Percentiles rank a stretch among this genome's conserved stretches.
phyloP scores from a whole-genome alignment of 23 red algal genomes.

The Gracilariopsis chorda region DNA sequence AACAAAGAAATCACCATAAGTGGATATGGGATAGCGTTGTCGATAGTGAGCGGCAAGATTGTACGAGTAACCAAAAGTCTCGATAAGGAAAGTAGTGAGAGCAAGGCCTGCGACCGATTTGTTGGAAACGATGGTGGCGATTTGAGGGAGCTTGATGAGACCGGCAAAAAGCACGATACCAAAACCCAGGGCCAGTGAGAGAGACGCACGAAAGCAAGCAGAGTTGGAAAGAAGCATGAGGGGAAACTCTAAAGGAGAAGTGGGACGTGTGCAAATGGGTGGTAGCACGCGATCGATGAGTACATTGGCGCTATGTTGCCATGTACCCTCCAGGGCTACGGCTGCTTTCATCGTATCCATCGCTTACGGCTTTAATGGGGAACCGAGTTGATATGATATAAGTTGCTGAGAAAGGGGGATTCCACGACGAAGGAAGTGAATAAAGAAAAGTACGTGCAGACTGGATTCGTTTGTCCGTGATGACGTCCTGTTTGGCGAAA shows the following conservation, averaged over 20 bases:
- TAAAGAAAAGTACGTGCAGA: too few relatives aligned
- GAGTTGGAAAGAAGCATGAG: background rate
- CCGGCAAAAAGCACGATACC: slow-evolving; percentile 80
- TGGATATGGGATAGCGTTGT: slow-evolving; percentile 83
- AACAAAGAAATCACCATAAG: slow-evolving; percentile 92
- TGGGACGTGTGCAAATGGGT: slow-evolving; percentile 21
- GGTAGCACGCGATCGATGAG: slow-evolving; percentile 43
- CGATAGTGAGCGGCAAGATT: slow-evolving; percentile 93
- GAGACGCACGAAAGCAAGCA: slow-evolving; percentile 42
- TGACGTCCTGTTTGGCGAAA: too few relatives aligned
- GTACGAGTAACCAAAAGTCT: slow-evolving; percentile 96
- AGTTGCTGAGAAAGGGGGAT: too few relatives aligned
- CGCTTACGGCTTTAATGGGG: too few relatives aligned
- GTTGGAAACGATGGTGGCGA: slow-evolving; percentile 61
- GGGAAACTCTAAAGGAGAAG: background rate
- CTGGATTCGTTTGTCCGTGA: too few relatives aligned
- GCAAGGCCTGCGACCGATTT: slow-evolving; percentile 81
- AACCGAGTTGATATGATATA: too few relatives aligned
- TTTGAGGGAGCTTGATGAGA: slow-evolving; percentile 94
- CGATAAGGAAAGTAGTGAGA: slow-evolving; percentile 70
- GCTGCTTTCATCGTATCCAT: too few relatives aligned
- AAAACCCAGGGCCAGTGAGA: slow-evolving; percentile 70
- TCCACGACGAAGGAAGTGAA: too few relatives aligned
- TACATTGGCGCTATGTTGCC: background rate
- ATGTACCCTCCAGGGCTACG: background rate